These are phyloP conservation scores for Ogataea siamensis DNA, from an alignment of 805 yeast species.

Conservation along the genomic window DNA sequence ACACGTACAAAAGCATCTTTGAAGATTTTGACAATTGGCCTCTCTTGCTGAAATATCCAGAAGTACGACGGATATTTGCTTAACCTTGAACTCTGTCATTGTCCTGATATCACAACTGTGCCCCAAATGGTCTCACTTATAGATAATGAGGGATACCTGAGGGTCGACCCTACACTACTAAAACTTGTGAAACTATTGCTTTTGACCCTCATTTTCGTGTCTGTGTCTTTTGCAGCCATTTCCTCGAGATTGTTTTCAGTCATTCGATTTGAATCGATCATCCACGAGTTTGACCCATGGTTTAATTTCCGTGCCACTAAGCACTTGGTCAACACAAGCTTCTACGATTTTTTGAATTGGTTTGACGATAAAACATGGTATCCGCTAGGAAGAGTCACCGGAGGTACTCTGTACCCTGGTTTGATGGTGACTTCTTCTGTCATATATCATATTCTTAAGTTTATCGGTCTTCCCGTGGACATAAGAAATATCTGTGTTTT, in stretches of 20 bases:
- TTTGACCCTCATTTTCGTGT: conserved; percentile 63
- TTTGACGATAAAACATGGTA: conserved; percentile 99
- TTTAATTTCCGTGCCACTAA: conserved; percentile 96
- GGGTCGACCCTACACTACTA: conserved; percentile 24
- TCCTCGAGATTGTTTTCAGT: conserved; percentile 94
- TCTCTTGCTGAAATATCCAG: background rate
- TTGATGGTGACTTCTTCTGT: conserved; percentile 96
- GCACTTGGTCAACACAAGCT: conserved; percentile 78
- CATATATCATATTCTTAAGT: conserved; percentile 70
- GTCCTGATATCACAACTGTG: conserved; percentile 1
- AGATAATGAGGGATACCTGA: conserved; percentile 29
- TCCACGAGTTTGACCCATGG: conserved; percentile 98
- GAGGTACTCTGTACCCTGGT: conserved; percentile 98
- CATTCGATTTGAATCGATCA: conserved; percentile 90
- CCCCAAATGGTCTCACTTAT: conserved; percentile 14
- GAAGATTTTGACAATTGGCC: conserved; percentile 6
- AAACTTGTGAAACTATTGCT: conserved; percentile 41
- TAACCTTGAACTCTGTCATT: background rate
- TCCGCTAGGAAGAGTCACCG: conserved; percentile 98
- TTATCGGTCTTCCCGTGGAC: conserved; percentile 78
- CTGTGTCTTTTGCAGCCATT: conserved; percentile 88
- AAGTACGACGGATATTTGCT: background rate
- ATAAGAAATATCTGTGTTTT: conserved; percentile 94
- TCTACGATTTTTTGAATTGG: conserved; percentile 93
- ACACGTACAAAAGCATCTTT: conserved; percentile 10